Percentiles rank a stretch among this genome's conserved stretches.
Conservation (phyloP, 2,329 filamentous ascomycete genomes). For the Phialemonium atrogriseum region DNA sequence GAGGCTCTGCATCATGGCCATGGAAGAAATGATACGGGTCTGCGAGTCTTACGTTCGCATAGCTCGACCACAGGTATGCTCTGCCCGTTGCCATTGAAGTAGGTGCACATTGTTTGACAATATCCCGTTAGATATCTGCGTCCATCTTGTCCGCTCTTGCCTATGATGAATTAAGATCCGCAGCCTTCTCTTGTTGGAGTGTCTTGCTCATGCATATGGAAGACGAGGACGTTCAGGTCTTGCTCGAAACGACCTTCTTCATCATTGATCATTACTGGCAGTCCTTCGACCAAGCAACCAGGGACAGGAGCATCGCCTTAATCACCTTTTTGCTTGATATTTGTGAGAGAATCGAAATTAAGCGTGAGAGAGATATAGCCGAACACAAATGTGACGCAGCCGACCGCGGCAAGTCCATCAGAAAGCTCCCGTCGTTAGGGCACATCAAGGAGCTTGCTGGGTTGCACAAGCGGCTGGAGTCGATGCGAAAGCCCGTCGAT, state of each 20-base stretch:
- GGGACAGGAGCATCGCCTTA: conserved; percentile 50
- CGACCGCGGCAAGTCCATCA: conserved; percentile 60
- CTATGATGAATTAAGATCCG: conserved; percentile 63
- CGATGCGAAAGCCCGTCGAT: conserved; percentile 58
- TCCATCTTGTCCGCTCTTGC: conserved; percentile 80
- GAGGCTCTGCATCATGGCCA: conserved; percentile 67
- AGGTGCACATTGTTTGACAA: conserved; percentile 14
- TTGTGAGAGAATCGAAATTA: no score
- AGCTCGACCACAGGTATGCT: conserved; percentile 72
- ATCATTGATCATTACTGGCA: conserved; percentile 78
- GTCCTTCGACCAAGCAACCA: conserved; percentile 52
- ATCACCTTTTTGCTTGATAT: conserved; percentile 58
- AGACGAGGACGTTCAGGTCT: conserved; percentile 67
- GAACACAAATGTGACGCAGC: no score
- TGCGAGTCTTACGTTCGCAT: conserved; percentile 65
- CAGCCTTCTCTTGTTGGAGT: conserved; percentile 78
- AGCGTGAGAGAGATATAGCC: no score
- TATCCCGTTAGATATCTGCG: conserved; percentile 89
- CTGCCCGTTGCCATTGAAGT: background rate
- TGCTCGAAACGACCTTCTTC: conserved; percentile 85
- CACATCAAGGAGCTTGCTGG: conserved; percentile 61
- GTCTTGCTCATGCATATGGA: conserved; percentile 67
- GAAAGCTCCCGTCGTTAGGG: conserved; percentile 69
- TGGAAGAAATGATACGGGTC: conserved; percentile 79
- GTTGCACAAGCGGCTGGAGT: conserved; percentile 56